Base-by-base conservation (phyloP, 2,329 filamentous ascomycete species). In the Colletotrichum simmondsii region DNA sequence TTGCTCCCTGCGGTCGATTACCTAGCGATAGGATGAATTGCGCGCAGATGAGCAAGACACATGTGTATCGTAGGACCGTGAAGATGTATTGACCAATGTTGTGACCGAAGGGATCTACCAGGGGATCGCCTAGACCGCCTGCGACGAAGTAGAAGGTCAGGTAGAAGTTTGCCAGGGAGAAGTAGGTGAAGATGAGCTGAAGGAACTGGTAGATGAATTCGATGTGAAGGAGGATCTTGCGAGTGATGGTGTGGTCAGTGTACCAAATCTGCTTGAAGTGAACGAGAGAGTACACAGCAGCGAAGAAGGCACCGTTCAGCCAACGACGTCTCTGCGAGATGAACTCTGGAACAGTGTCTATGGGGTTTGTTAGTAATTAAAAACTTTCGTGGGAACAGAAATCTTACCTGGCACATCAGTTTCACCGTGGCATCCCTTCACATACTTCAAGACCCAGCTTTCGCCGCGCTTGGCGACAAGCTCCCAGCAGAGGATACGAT, bases 271-370 rank as follows among this genome's bases (percentile, higher is more conserved):
- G 97, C 77, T 90, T 92, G 83, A 96, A 98, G 84, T 99, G 97
- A 54, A 98, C 93, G 3, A 98, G 91, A 2, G 96, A 98, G 87
- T 98, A 99, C 65, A 98, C 95, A 56, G 97, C 97, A 0, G 97
- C 97, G 81, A 99, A 99, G 87, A 99, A 99, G 76, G 97, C 97
- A 80, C 97, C 97, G 81, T 99, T 99, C 74, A 99, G 92, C 97
- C 97, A 99, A 83, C 97, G 91, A 80, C 97, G 92, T 79, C 97
- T 93, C 80, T 99, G 97, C 0, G 95, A 98, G 79, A 99, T 95
- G 80, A 99, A 99, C 78, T 99, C 97, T 2, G 97, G 95, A 2
- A 99, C 94, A 10, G 94, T 84, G 82, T 99, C 97, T 94, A 78
- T 42, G 26, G 3, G 11, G 30, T 75, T n/a, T 22, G 72, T 83